Percentiles rank a stretch among this genome's conserved stretches.
phyloP scores from a whole-genome alignment of 2,329 filamentous ascomycete species.

The Stachybotrys elegans region DNA sequence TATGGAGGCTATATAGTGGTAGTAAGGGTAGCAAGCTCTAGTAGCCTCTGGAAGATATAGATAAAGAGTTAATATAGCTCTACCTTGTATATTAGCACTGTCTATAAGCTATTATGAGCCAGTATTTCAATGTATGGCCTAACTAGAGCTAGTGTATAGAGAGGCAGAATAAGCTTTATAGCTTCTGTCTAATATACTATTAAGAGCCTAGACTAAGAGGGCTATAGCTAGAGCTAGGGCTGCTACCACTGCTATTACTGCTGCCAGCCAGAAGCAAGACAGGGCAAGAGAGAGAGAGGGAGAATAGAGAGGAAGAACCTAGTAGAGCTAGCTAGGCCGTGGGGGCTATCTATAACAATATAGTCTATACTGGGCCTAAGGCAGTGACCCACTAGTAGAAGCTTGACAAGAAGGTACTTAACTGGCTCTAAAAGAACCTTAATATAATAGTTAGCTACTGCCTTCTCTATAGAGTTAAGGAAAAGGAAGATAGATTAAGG shows the following conservation, averaged over 20 bases:
- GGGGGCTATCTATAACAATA: too few species aligned
- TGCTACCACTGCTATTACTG: not conserved
- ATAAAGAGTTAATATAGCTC: slow-evolving; percentile 5
- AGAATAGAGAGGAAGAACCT: not conserved
- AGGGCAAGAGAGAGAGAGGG: not conserved
- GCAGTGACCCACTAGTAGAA: not conserved
- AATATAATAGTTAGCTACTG: not conserved
- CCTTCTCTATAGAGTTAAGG: not conserved
- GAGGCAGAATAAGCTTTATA: slow-evolving; percentile 2
- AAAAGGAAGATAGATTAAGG: not conserved
- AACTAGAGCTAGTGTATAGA: slow-evolving; percentile 6
- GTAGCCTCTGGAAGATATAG: not conserved
- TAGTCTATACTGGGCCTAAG: not conserved
- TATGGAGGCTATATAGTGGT: slow-evolving; percentile 1
- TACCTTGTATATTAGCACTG: slow-evolving; percentile 6
- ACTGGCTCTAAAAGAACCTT: not conserved
- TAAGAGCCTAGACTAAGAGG: not conserved
- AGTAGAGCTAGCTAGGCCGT: not conserved
- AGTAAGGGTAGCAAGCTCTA: too few species aligned
- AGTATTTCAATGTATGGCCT: slow-evolving; percentile 2
- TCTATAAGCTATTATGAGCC: slow-evolving; percentile 2
- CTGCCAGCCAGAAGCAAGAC: not conserved
- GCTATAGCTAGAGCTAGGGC: not conserved
- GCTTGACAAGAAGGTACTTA: not conserved
- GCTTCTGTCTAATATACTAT: not conserved